Evolutionary conservation across 1,139 yeast genomes (phyloP).

Genomic region (Geotrichum carabidarum): DNA sequence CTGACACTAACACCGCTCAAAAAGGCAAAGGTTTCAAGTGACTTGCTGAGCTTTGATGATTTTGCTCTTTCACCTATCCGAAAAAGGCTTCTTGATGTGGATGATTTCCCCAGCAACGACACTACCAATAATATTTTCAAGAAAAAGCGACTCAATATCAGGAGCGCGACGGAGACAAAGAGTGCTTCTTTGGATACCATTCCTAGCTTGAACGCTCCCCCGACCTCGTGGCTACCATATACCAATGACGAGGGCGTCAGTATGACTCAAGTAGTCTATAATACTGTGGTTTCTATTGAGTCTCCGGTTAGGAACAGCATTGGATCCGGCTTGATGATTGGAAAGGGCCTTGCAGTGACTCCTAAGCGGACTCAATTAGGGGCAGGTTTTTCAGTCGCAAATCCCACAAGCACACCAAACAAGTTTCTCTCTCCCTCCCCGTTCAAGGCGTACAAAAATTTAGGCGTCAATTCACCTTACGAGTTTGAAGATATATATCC

Average conservation of each 20-base stretch:
- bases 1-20: constrained; percentile 7
- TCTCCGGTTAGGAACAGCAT: constrained; percentile 15
- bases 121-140: constrained; percentile 7
- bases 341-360: constrained; percentile 13
- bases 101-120: constrained; percentile 6
- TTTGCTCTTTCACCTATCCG: constrained; percentile 10
- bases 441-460: constrained; percentile 8
- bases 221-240: constrained; percentile 17
- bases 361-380: constrained; percentile 15
- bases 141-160: constrained; percentile 10
- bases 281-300: constrained; percentile 7
- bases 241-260: constrained; percentile 11
- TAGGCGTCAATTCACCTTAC: constrained; percentile 8
- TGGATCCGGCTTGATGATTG: constrained; percentile 16
- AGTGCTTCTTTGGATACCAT: constrained; percentile 3
- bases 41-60: constrained; percentile 4
- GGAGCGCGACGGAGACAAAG: constrained; percentile 4
- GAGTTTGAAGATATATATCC: constrained; percentile 18
- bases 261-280: constrained; percentile 12
- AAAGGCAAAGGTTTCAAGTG: constrained; percentile 11
- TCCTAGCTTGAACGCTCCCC: constrained; percentile 14
- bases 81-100: constrained; percentile 15
- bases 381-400: not conserved
- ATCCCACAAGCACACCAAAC: not conserved
- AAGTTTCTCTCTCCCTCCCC: constrained; percentile 15